Percentiles rank a stretch among this genome's conserved stretches.
Conservation (phyloP, 2,329 filamentous ascomycete species). For the Blumeriella jaapii region DNA sequence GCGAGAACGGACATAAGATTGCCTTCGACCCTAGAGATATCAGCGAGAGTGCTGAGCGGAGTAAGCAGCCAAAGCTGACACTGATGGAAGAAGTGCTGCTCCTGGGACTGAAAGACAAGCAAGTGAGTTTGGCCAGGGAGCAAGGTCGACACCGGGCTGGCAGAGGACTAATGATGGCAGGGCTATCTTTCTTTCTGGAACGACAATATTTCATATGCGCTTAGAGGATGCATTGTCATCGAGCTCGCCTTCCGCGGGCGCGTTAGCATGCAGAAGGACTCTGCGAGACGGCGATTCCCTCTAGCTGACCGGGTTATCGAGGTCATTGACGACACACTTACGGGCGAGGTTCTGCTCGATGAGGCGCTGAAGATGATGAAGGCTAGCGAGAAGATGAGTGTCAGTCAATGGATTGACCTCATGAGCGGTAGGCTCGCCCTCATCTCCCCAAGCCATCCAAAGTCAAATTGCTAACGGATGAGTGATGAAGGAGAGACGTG, state of each 20-base stretch:
- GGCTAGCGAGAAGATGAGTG: conserved; percentile 98
- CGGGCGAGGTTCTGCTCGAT: conserved; percentile 91
- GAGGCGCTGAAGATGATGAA: conserved; percentile 99
- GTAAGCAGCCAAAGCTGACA: conserved; percentile 95
- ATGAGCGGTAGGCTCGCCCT: conserved; percentile 67
- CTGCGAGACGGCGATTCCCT: conserved; percentile 80
- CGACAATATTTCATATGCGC: conserved; percentile 97
- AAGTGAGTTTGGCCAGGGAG: too few species aligned
- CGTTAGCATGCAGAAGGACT: conserved; percentile 97
- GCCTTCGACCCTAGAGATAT: conserved; percentile 96
- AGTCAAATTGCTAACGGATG: conserved; percentile 6
- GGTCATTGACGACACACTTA: conserved; percentile 91
- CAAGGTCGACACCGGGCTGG: too few species aligned
- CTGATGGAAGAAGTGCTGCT: conserved; percentile 97
- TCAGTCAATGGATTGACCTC: conserved; percentile 96
- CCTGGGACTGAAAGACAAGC: conserved; percentile 95
- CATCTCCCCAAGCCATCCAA: conserved; percentile 3
- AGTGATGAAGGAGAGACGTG: conserved; percentile 73
- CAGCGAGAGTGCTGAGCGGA: conserved; percentile 89
- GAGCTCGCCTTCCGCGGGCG: conserved; percentile 92
- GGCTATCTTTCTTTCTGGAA: conserved; percentile 99
- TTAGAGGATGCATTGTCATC: conserved; percentile 95
- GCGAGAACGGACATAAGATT: conserved; percentile 97
- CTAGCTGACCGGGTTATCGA: conserved; percentile 90
- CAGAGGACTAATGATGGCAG: conserved; percentile 34